Percentiles rank a stretch among this genome's conserved stretches.
These are phyloP conservation scores for Pilaira anomala DNA, from an alignment of 192 early-diverging fungal species.

Conservation along the genomic window DNA sequence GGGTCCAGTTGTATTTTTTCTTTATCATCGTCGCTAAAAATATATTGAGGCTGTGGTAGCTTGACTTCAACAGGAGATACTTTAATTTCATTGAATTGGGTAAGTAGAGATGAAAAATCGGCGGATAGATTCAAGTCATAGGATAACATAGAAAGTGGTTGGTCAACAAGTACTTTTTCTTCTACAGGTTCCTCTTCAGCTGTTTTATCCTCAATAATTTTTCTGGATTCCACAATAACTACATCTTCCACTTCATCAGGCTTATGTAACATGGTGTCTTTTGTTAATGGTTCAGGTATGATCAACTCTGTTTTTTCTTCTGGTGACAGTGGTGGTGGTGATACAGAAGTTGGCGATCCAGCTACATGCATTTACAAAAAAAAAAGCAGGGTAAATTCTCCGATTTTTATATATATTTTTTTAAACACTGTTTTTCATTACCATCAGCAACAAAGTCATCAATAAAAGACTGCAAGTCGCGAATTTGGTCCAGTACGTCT, in stretches of 20 bases:
- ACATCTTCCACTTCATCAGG: neutral
- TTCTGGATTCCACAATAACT: neutral
- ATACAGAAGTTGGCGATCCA: neutral
- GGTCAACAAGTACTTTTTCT: neutral
- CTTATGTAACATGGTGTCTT: neutral
- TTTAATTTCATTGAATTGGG: neutral
- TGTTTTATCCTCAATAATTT: neutral
- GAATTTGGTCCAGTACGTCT: constrained; percentile 25
- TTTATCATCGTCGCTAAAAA: neutral
- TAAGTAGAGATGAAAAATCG: neutral
- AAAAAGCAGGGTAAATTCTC: constrained; percentile 7
- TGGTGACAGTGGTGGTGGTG: neutral
- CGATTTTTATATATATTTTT: neutral
- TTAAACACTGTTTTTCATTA: neutral
- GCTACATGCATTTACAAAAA: neutral
- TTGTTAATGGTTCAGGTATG: neutral
- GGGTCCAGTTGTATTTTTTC: neutral
- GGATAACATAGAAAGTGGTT: neutral
- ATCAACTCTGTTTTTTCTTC: neutral
- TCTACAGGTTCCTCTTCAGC: constrained; percentile 3
- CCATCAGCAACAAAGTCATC: constrained; percentile 25
- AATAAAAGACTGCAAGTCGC: constrained; percentile 31
- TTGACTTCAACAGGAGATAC: neutral
- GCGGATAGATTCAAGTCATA: constrained; percentile 3
- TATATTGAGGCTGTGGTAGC: neutral